Percentiles rank a stretch among this genome's conserved stretches.
These are phyloP conservation scores for Dryadomyces sulphureus DNA, from an alignment of 2,329 filamentous ascomycete species.

Conservation along the genomic window DNA sequence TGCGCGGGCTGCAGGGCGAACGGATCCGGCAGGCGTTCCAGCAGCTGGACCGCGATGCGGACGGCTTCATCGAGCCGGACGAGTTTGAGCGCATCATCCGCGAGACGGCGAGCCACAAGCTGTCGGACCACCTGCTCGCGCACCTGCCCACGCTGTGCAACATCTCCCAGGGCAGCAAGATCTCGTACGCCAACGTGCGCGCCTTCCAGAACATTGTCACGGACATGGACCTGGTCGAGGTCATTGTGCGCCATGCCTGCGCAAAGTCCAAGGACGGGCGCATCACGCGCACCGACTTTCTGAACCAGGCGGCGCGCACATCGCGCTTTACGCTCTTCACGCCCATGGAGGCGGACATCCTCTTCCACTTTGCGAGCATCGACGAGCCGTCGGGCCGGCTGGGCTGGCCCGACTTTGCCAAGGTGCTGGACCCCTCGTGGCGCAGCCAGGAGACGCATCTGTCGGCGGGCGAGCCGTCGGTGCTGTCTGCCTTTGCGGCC, in stretches of 20 bases:
- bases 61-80: constrained; percentile 89
- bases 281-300: constrained; percentile 86
- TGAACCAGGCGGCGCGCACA: constrained; percentile 81
- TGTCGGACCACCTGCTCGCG: constrained; percentile 86
- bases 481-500: not conserved
- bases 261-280: constrained; percentile 74
- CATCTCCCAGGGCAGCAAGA: constrained; percentile 79
- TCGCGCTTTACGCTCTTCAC: constrained; percentile 94
- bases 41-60: constrained; percentile 74
- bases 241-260: constrained; percentile 80
- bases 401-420: constrained; percentile 71
- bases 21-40: constrained; percentile 91
- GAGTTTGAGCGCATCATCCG: constrained; percentile 95
- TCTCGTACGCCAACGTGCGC: constrained; percentile 93
- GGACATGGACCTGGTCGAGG: constrained; percentile 94
- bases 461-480: constrained; percentile 1
- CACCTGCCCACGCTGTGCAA: constrained; percentile 91
- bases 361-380: constrained; percentile 94
- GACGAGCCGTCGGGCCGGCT: constrained; percentile 80
- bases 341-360: constrained; percentile 95
- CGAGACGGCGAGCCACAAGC: constrained; percentile 86
- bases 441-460: constrained; percentile 40
- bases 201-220: constrained; percentile 97
- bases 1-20: constrained; percentile 90
- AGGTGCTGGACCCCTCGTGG: constrained; percentile 91